Percentiles rank a stretch among this genome's conserved stretches.
Evolutionary conservation across 1,284 basidiomycete species (phyloP).

Genomic region (Tylopilus sp.): DNA sequence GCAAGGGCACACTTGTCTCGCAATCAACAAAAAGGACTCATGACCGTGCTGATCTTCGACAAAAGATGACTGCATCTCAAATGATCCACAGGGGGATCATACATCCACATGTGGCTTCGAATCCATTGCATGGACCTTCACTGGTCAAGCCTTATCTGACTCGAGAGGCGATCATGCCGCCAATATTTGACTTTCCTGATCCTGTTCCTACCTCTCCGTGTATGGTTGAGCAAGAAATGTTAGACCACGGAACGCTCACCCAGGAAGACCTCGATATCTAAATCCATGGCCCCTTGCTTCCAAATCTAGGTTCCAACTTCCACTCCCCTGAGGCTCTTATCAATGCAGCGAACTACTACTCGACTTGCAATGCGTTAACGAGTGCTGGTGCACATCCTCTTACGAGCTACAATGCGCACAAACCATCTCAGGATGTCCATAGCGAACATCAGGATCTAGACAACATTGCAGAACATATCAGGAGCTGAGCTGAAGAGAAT

Average conservation of each 20-base stretch:
- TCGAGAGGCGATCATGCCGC: background rate
- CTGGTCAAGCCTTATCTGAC: background rate
- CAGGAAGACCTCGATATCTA: background rate
- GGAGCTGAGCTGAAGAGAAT: no score
- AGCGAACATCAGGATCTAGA: no score
- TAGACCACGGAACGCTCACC: background rate
- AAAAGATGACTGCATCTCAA: background rate
- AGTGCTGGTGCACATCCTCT: background rate
- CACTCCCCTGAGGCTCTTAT: background rate
- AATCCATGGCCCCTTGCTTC: background rate
- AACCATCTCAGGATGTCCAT: no score
- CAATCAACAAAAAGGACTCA: background rate
- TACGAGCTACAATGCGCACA: background rate
- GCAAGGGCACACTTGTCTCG: background rate
- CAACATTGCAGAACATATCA: no score
- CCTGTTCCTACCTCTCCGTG: background rate
- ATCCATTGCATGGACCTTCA: background rate
- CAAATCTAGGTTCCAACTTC: background rate
- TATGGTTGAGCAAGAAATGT: background rate
- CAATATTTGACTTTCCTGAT: background rate
- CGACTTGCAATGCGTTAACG: background rate
- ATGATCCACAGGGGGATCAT: background rate
- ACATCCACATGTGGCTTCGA: no score
- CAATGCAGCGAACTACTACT: background rate
- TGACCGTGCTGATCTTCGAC: background rate